These are phyloP conservation scores for Nitzschia palea DNA, from an alignment of 108 stramenopile species.

Conservation along the genomic window DNA sequence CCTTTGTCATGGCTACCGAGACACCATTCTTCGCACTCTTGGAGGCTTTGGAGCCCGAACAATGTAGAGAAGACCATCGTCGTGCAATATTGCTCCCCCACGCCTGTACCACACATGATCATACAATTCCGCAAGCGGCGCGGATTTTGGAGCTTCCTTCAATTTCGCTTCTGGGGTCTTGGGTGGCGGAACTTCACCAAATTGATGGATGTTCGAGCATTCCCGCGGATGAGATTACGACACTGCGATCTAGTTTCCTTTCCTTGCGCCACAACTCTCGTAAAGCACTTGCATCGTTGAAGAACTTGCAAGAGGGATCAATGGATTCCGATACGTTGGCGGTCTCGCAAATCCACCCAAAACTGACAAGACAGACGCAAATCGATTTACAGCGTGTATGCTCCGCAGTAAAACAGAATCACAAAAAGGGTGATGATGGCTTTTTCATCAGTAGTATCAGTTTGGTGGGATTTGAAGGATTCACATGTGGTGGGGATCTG, in stretches of 20 bases:
- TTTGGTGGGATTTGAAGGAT: neutral
- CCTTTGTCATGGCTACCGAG: neutral
- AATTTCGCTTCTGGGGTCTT: neutral
- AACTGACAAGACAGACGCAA: neutral
- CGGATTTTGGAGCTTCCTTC: slow-evolving; percentile 4
- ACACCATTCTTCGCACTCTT: neutral
- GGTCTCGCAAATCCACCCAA: neutral
- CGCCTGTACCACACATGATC: neutral
- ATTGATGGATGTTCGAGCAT: neutral
- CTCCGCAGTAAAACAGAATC: neutral
- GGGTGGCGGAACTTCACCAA: slow-evolving; percentile 1
- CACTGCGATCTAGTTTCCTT: neutral
- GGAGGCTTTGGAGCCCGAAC: neutral
- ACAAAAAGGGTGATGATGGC: neutral
- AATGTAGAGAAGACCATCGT: neutral
- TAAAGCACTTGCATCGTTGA: neutral
- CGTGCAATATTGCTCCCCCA: neutral
- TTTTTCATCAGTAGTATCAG: neutral
- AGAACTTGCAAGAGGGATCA: neutral
- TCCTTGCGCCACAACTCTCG: neutral
- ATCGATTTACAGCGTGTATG: neutral
- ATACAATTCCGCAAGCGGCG: neutral
- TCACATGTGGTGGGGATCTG: slow-evolving; percentile 1
- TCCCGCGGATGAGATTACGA: neutral
- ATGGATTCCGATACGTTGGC: neutral